Conservation (phyloP, 2,329 filamentous ascomycete genomes). For the Fonsecaea erecta region DNA sequence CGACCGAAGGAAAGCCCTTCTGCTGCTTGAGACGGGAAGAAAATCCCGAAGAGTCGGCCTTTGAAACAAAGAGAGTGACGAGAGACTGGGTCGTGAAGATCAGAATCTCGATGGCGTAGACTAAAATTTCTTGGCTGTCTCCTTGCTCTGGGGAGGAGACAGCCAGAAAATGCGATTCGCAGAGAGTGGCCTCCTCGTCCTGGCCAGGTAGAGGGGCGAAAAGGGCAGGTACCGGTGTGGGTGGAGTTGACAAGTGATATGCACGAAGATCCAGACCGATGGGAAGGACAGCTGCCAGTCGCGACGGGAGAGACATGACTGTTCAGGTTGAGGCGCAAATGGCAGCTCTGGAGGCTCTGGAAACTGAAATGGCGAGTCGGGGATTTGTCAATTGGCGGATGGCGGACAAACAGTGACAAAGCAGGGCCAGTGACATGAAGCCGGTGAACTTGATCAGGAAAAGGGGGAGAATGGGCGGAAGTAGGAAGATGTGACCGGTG, state of each 20-base stretch:
- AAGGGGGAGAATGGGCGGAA: background rate
- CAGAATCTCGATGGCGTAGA: constrained; percentile 84
- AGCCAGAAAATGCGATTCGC: constrained; percentile 80
- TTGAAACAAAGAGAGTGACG: constrained; percentile 91
- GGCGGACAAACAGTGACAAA: background rate
- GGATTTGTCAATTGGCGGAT: background rate
- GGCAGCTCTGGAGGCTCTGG: background rate
- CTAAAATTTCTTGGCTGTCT: constrained; percentile 58
- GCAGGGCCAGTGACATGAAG: background rate
- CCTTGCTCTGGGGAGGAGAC: constrained; percentile 50
- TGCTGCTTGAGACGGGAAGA: constrained; percentile 69
- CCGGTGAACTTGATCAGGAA: background rate
- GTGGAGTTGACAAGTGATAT: constrained; percentile 86
- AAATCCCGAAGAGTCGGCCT: constrained; percentile 95
- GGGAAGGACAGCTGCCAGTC: constrained; percentile 58
- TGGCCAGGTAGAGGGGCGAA: constrained; percentile 77
- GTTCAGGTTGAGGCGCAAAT: constrained; percentile 8
- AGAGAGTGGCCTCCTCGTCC: constrained; percentile 76
- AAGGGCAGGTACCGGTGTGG: constrained; percentile 73
- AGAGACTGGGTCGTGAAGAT: constrained; percentile 81
- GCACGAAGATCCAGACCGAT: constrained; percentile 66
- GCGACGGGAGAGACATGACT: constrained; percentile 44
- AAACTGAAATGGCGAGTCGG: background rate
- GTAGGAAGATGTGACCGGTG: background rate
- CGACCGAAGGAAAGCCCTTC: constrained; percentile 67